Base-by-base conservation (phyloP, 1,139 yeast genomes). In the Zhuliangozyma parablackwelliae region DNA sequence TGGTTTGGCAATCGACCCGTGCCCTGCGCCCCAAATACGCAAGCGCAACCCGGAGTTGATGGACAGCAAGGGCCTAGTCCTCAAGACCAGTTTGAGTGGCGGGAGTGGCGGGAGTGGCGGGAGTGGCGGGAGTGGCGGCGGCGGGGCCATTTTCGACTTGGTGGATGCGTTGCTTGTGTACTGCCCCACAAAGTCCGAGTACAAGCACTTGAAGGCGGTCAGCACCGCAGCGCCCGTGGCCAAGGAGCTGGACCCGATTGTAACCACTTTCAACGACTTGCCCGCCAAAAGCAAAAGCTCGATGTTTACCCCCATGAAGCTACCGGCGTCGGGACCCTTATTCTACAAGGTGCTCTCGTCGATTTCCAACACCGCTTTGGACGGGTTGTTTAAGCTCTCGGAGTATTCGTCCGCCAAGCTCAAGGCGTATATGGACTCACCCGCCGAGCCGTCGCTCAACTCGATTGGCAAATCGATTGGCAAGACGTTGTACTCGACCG, bases 311-410 rank as follows among this genome's bases (percentile, higher is more conserved):
- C 72, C 76, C 0, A 67, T 75, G 16, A 63, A 63, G 42, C 49
- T 76, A 13, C 77, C 80, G 1, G 64, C 63, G 2, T 65, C 69
- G 2, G 68, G 69, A 1, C 73, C 75, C 0, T 48, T 75, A 25
- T 56, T 75, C 31, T 64, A 68, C 35, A 69, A 72, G 39, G 67
- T 78, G 1, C 50, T 78, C 38, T 67, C 72, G 7, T 61, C 69
- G 13, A 49, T 79, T 12, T 75, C 82, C 3, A 68, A 69, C 39
- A 64, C 72, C 5, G 80, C 84, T 0, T 55, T 78, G 20, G 84
- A 79, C 53, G 75, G 80, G 5, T 53, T 78, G 25, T 59, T 69
- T 43, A 67, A 69, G 47, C 49, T 78, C 11, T 68, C 81, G 0
- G 78, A 75, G 42, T 55, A 69, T 7, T 67, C 79, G 10, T 65